Evolutionary conservation across 768 basidiomycete species (phyloP).

Genomic region (Tubosaeta sp.): DNA sequence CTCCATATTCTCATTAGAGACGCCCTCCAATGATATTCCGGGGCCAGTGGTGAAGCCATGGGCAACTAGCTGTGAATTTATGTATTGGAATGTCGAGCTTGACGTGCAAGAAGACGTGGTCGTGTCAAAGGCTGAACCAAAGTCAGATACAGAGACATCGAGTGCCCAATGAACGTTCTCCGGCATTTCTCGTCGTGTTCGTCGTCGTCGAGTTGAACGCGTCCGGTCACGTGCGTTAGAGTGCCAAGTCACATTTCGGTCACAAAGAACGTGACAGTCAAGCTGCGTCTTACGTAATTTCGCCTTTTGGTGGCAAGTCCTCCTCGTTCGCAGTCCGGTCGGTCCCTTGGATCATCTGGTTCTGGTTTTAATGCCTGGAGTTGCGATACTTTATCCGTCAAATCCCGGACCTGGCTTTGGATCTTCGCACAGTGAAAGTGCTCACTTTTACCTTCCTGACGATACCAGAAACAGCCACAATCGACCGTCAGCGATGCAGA

Average conservation of each 20-base stretch:
- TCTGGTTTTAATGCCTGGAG: constrained; percentile 38
- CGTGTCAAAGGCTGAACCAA: constrained; percentile 43
- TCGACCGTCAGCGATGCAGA: constrained; percentile 34
- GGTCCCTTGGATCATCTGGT: constrained; percentile 3
- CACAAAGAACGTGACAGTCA: constrained; percentile 9
- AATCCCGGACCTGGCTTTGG: constrained; percentile 27
- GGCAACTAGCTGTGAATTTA: constrained; percentile 77
- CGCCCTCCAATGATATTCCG: constrained; percentile 65
- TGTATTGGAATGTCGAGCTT: constrained; percentile 64
- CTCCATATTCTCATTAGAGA: constrained; percentile 52
- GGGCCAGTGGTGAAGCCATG: constrained; percentile 69
- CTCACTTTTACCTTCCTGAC: constrained; percentile 10
- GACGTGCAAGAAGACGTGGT: constrained; percentile 46
- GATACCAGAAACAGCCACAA: constrained; percentile 14
- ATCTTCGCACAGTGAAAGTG: constrained; percentile 26
- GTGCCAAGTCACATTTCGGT: constrained; percentile 9
- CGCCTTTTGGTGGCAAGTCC: not conserved
- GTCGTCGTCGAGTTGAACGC: constrained; percentile 24
- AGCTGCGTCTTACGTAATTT: constrained; percentile 29
- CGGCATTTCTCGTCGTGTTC: constrained; percentile 29
- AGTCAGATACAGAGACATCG: constrained; percentile 38
- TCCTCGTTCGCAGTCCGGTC: constrained; percentile 14
- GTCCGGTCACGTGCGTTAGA: constrained; percentile 23
- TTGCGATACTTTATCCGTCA: constrained; percentile 39
- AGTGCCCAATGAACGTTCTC: constrained; percentile 53